phyloP scores from a whole-genome alignment of 129 eudicot genomes.

The Flaveria robusta region DNA sequence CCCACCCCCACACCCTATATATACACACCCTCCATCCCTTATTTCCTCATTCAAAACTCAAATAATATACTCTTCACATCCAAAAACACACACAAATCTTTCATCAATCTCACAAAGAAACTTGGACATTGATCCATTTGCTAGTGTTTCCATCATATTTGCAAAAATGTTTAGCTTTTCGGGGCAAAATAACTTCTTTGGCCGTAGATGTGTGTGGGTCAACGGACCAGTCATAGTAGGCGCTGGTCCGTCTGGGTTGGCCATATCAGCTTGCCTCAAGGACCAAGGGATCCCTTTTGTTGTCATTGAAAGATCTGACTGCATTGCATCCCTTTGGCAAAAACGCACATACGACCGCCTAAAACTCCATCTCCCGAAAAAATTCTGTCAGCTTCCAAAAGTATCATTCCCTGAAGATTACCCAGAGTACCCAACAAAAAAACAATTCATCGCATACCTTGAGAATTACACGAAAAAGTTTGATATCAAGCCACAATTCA shows the following conservation, averaged over 20 bases:
- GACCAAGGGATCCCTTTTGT: constrained; percentile 6
- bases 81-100: background rate
- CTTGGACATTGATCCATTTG: background rate
- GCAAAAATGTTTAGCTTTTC: background rate
- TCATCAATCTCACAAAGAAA: background rate
- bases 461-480: constrained; percentile 69
- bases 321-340: constrained; percentile 96
- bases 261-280: background rate
- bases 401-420: constrained; percentile 72
- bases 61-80: background rate
- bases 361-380: constrained; percentile 86
- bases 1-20: constrained; percentile 16
- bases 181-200: background rate
- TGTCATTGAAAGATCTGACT: constrained; percentile 70
- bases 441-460: constrained; percentile 71
- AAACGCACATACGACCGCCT: constrained; percentile 76
- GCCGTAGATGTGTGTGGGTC: background rate
- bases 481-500: constrained; percentile 69
- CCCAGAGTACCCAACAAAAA: constrained; percentile 84
- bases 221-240: background rate
- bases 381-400: constrained; percentile 84
- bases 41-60: constrained; percentile 32
- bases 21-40: constrained; percentile 29
- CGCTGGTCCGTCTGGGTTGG: background rate
- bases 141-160: background rate